phyloP scores from a whole-genome alignment of 2,329 filamentous ascomycete species.

The Verticillium nubilum region DNA sequence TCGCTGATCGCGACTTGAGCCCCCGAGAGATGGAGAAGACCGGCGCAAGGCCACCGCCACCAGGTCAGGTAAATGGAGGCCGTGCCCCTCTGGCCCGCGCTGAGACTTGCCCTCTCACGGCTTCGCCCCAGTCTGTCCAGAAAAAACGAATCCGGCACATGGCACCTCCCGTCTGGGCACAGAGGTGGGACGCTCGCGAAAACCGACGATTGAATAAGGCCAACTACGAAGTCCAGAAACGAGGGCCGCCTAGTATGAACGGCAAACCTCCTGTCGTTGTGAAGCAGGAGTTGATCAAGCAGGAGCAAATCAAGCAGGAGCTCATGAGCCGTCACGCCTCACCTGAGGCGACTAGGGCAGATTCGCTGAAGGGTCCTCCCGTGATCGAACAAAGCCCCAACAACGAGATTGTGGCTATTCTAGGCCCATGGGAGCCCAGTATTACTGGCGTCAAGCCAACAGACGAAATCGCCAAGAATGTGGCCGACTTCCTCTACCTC shows the following conservation, averaged over 20 bases:
- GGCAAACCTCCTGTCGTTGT: slow-evolving; percentile 21
- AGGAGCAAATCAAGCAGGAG: slow-evolving; percentile 22
- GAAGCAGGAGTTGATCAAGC: slow-evolving; percentile 19
- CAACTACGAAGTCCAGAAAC: slow-evolving; percentile 41
- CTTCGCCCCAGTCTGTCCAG: slow-evolving; percentile 19
- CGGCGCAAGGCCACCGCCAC: slow-evolving; percentile 38
- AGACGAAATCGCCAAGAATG: slow-evolving; percentile 66
- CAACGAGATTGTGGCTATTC: slow-evolving; percentile 24
- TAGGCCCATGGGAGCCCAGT: slow-evolving; percentile 59
- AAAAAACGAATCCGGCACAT: slow-evolving; percentile 34
- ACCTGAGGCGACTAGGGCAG: slow-evolving; percentile 34
- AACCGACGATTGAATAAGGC: slow-evolving; percentile 31
- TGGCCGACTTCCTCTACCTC: slow-evolving; percentile 78
- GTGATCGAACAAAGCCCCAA: slow-evolving; percentile 8
- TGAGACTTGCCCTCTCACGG: slow-evolving; percentile 7
- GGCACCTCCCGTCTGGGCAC: slow-evolving; percentile 44
- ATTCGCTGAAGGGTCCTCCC: slow-evolving; percentile 14
- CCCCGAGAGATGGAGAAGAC: slow-evolving; percentile 46
- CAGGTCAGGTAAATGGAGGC: slow-evolving; percentile 42
- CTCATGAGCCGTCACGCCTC: slow-evolving; percentile 39
- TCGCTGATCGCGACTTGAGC: slow-evolving; percentile 41
- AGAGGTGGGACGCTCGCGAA: slow-evolving; percentile 27
- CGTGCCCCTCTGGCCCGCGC: slow-evolving; percentile 13
- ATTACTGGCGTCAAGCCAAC: slow-evolving; percentile 66
- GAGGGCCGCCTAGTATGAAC: slow-evolving; percentile 27